A percentile compares a stretch with the other conserved stretches of the same genome.
Conservation (phyloP, 106 monocot species). For the Chionographis japonica region DNA sequence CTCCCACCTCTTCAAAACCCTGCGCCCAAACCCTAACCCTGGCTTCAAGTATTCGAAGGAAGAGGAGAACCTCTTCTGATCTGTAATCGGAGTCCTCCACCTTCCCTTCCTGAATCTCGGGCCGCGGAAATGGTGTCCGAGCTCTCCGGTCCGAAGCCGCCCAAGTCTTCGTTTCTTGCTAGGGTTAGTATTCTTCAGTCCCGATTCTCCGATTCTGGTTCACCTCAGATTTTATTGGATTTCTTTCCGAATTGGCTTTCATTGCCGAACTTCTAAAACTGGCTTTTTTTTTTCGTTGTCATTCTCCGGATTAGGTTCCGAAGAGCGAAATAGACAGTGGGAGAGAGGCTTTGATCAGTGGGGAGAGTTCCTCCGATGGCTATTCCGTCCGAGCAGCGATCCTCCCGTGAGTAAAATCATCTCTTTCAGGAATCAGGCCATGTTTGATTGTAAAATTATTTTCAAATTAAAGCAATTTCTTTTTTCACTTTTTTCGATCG, state of each 20-base stretch:
- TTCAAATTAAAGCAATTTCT: background rate
- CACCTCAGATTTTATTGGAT: background rate
- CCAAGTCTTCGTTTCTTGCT: background rate
- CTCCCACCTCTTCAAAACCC: no score
- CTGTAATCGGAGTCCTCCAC: no score
- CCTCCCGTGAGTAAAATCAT: constrained; percentile 45
- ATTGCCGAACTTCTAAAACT: no score
- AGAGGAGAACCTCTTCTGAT: no score
- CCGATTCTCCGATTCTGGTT: background rate
- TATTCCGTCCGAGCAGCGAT: constrained; percentile 53
- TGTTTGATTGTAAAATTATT: background rate
- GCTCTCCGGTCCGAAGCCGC: constrained; percentile 26
- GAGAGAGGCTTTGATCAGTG: constrained; percentile 41
- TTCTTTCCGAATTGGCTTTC: background rate
- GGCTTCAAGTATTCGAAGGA: no score
- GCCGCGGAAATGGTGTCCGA: constrained; percentile 8
- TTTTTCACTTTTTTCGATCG: background rate
- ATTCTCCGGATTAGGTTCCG: no score
- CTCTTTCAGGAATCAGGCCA: background rate
- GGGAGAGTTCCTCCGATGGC: constrained; percentile 17
- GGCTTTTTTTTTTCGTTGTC: background rate
- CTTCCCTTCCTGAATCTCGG: background rate
- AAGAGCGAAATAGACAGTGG: background rate
- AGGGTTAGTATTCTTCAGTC: background rate
- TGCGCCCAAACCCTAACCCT: no score